Evolutionary conservation across 2,329 filamentous ascomycete species (phyloP), one percentile per base, ranked within the genome.

Genomic region (Cladobotryum protrusum): DNA sequence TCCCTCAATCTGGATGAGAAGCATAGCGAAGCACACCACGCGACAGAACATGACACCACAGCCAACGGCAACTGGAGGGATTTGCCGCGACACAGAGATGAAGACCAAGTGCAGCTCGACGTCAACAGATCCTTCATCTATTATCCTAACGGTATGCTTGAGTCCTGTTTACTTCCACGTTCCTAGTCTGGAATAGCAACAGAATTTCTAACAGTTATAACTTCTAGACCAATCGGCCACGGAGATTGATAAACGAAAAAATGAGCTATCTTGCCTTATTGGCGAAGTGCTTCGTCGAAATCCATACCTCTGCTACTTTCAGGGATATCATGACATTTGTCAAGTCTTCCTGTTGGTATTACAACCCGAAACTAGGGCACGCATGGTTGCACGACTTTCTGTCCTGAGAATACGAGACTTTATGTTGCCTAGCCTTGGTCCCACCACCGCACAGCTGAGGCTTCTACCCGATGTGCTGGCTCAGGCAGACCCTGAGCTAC

Each of bases 241-340:
- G 56, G 83, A 92, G 57, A 77, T 95, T 50, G 75, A 81, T 43
- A 67, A 67, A 40, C 85, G 87, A 63, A 96, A 93, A 64, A 65
- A 75, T 48, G 83, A 93, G 61, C 79, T 99, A 2, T 92, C 84
- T 7, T 72, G 82, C 55, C 76, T 99, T 45, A 97, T 99, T 61
- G 81, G 81, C 46, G 79, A 86, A 56, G 82, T 95, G 13, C 79
- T 99, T 42, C 85, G 95, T 47, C 80, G 80, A 33, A 79, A 95
- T 61, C 89, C 91, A 14, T 84, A 85, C 65, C 81, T 99, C 34
- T 89, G 84, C 73, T 99, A 99, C 71, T 99, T 99, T 68, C 93
- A 99, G 72, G 93, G 93, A 65, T 99, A 95, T 67, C 93, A 99
- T 69, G 93, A 99, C 71, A 97, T 99, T 62, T 93, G 89, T 59